A percentile compares a stretch with the other conserved stretches of the same genome.
Conservation (phyloP, 805 yeast species). For the Zygosaccharomyces siamensis region DNA sequence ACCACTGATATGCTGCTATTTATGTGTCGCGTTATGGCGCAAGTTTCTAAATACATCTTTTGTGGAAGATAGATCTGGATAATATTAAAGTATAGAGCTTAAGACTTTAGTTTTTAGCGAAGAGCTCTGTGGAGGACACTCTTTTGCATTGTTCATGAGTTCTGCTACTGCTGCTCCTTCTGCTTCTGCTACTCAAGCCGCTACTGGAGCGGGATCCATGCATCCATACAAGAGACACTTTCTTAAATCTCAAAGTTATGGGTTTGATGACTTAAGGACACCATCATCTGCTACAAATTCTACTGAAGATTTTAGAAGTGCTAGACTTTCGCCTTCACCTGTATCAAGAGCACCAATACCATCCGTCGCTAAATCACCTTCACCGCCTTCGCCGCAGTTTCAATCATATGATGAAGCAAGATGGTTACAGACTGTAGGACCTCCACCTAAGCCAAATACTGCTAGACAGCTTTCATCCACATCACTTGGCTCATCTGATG, state of each 20-base stretch:
- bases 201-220: constrained; percentile 5
- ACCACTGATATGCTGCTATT: not conserved
- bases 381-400: constrained; percentile 2
- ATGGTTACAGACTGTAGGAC: constrained; percentile 10
- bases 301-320: constrained; percentile 1
- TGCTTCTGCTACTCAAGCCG: constrained; percentile 4
- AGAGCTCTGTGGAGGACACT: not conserved
- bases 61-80: not conserved
- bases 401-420: constrained; percentile 1
- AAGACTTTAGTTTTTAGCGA: not conserved
- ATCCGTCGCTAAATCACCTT: not conserved
- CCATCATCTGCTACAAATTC: constrained; percentile 1
- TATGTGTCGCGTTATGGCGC: constrained; percentile 4
- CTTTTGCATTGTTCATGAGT: not conserved
- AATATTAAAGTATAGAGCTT: not conserved
- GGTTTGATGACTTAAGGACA: constrained; percentile 2
- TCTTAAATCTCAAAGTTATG: constrained; percentile 9
- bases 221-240: constrained; percentile 18
- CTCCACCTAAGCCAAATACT: constrained; percentile 6
- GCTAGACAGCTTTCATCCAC: not conserved
- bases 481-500: constrained; percentile 8
- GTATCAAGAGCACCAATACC: not conserved
- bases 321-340: not conserved
- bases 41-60: constrained; percentile 1
- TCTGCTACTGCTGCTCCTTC: constrained; percentile 8